These are phyloP conservation scores for Salmacisia buchloeana DNA, from an alignment of 1,284 basidiomycete genomes.

Conservation along the genomic window DNA sequence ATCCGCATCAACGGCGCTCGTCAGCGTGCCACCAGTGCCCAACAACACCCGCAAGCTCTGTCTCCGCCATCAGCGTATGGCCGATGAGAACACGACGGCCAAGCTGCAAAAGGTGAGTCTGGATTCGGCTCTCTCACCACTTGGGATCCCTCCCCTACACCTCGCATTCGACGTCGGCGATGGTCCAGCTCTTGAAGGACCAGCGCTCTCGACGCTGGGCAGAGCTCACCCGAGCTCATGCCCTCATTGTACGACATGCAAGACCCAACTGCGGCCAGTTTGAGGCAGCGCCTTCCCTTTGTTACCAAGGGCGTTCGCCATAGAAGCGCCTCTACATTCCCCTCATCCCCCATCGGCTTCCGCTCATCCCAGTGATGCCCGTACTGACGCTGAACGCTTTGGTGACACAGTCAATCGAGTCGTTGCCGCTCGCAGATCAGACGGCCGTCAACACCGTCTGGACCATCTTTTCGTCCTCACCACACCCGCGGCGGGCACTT, in stretches of 20 bases:
- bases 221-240: conserved; percentile 18
- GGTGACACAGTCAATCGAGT: conserved; percentile 72
- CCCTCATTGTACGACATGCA: conserved; percentile 15
- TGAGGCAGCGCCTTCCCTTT: conserved; percentile 40
- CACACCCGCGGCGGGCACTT: conserved; percentile 79
- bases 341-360: too few species aligned
- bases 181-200: conserved; percentile 14
- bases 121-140: conserved; percentile 1
- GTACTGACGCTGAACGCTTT: neutral
- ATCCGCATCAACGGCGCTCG: too few species aligned
- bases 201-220: conserved; percentile 20
- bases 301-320: conserved; percentile 35
- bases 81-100: conserved; percentile 86
- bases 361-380: neutral
- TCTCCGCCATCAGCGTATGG: conserved; percentile 90
- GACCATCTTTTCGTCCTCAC: conserved; percentile 93
- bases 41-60: conserved; percentile 62
- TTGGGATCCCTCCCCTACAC: neutral
- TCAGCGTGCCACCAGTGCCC: neutral
- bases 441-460: conserved; percentile 86
- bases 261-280: conserved; percentile 32
- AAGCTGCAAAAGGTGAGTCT: conserved; percentile 80
- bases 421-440: conserved; percentile 79
- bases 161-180: conserved; percentile 9
- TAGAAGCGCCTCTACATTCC: conserved; percentile 23